phyloP scores from a whole-genome alignment of 1,284 basidiomycete genomes.

The Ceratobasidium sp. region DNA sequence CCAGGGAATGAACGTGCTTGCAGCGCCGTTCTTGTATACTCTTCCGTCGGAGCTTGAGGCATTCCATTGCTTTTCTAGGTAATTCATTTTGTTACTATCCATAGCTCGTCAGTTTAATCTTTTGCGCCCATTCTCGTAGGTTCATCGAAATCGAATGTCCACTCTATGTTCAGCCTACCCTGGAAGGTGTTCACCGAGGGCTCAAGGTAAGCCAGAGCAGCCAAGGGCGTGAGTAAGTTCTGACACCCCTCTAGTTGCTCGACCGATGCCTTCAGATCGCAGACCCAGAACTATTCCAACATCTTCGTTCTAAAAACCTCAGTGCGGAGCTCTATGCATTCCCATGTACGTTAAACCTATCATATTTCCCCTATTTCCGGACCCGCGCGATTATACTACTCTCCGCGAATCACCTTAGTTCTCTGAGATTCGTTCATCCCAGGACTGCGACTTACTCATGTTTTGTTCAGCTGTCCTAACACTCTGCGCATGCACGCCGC shows the following conservation, averaged over 20 bases:
- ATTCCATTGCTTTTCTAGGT: conserved; percentile 89
- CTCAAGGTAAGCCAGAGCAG: conserved; percentile 77
- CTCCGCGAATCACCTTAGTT: no score
- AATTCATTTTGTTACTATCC: background rate
- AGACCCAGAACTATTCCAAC: conserved; percentile 85
- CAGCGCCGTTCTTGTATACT: conserved; percentile 96
- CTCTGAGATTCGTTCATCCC: conserved; percentile 15
- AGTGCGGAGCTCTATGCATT: conserved; percentile 98
- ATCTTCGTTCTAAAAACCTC: conserved; percentile 91
- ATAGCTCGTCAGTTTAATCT: background rate
- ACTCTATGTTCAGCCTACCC: conserved; percentile 93
- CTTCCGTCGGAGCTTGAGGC: conserved; percentile 97
- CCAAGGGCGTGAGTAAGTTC: background rate
- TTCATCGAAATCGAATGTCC: conserved; percentile 96
- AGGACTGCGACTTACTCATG: conserved; percentile 8
- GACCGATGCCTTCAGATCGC: conserved; percentile 93
- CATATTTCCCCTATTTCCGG: conserved; percentile 21
- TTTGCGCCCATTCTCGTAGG: conserved; percentile 52
- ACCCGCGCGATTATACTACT: conserved; percentile 22
- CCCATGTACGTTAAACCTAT: conserved; percentile 75
- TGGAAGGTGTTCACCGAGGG: conserved; percentile 94
- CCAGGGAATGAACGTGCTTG: conserved; percentile 98
- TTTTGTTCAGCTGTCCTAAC: conserved; percentile 83
- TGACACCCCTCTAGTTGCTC: conserved; percentile 71
- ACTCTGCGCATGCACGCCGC: conserved; percentile 95